Evolutionary conservation across 306 rosid species (phyloP), one percentile per base, ranked within the genome.

Genomic region (Argentina anserina): DNA sequence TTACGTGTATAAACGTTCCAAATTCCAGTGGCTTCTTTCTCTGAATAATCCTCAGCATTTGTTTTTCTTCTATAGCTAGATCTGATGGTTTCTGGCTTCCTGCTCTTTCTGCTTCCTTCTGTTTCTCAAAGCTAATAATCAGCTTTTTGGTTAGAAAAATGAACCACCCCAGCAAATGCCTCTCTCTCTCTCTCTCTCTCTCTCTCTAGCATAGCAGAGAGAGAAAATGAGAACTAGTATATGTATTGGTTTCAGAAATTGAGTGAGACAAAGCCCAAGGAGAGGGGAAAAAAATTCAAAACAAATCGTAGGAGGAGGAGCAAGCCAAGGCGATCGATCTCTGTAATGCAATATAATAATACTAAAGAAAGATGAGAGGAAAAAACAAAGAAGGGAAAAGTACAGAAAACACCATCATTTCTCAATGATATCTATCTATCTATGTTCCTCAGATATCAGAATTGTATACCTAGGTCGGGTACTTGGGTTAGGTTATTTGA

Each of bases 111-210:
- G 88, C 97, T 89, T 92, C 84, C 87, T 81, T 84, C 90, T 89
- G 90, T 84, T 88, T 82, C 93, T 86, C 90, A 93, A 81, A 87
- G 88, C 92, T 88, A 84, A 85, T 84, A 80, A 79, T 80, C 91
- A 85, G 92, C 95, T 88, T 91, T 94, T 89, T 91, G 90, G 94
- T 84, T 91, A 74, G 94, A 84, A 86, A 78, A 89, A 81, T 69
- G 97, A 87, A 90, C 97, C 97, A 74, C 62, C 84, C 83, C 79
- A 70, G 78, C 86, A 78, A 79, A 75, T 71, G 77, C 53, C 41
- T 3, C 65, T 60, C 40, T 60, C 65, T 29, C 21, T 69, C 52
- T 14, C 6, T 66, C 71, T 61, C 21, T 26, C 71, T 68, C 60
- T 31, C n/a, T 18, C 29, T 9, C 65, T 5, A 14, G 37, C 65